Evolutionary conservation across 768 basidiomycete genomes (phyloP).

Genomic region (Dacryopinax primogenitus): DNA sequence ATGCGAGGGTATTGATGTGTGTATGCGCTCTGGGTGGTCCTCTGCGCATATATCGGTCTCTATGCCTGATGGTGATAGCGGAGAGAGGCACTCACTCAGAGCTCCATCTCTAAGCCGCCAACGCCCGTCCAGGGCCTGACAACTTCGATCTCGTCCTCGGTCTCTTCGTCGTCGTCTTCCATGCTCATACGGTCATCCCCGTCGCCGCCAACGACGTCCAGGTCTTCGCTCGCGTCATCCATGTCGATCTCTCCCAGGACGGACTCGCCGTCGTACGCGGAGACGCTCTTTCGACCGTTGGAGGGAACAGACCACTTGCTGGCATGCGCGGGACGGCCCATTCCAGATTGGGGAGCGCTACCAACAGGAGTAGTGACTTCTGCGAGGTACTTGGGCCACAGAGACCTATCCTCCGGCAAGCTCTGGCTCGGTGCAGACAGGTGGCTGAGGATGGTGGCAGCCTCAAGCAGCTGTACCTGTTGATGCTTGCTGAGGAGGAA

Average conservation of each 20-base stretch:
- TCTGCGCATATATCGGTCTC: neutral
- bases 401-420: conserved; percentile 82
- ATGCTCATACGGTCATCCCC: neutral
- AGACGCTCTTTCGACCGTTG: neutral
- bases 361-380: neutral
- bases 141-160: conserved; percentile 2
- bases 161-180: conserved; percentile 3
- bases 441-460: conserved; percentile 88
- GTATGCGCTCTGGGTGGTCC: neutral
- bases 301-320: neutral
- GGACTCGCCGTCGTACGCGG: neutral
- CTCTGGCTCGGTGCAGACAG: conserved; percentile 60
- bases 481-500: conserved; percentile 90
- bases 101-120: conserved; percentile 6
- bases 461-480: conserved; percentile 93
- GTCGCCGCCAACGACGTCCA: neutral
- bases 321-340: neutral
- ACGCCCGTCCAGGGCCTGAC: neutral
- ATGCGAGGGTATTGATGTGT: neutral
- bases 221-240: neutral
- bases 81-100: neutral
- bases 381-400: conserved; percentile 78
- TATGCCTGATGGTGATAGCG: neutral
- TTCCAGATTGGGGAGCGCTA: neutral
- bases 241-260: neutral